Evolutionary conservation across 768 basidiomycete species (phyloP), one percentile per base, ranked within the genome.

Genomic region (Pleurotus sapidus): DNA sequence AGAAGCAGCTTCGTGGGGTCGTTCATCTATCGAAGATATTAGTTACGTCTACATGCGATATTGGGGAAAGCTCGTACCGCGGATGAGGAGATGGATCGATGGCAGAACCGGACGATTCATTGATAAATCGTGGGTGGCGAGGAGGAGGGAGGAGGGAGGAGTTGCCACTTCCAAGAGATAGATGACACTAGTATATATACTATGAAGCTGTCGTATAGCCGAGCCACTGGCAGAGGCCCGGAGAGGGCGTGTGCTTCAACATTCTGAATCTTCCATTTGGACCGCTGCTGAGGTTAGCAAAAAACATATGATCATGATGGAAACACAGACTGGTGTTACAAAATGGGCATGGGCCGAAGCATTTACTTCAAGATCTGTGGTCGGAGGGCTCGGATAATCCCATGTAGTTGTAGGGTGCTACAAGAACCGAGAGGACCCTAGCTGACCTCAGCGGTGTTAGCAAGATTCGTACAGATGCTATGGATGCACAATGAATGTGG

Each of bases 51-150:
- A 23, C 15, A 20, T 38, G 6, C 14, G 12, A 17, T 18, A 42
- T n/a, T 20, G 51, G 18, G 20, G 1, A 42, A 39, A 30, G 11
- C 8, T 34, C 38, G 42, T 54, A 54, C 51, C 51, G 14, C 51
- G 51, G 11, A 54, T 54, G 15, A 54, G 39, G 23, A 40, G 51
- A 23, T 54, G 51, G 17, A 54, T 54, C 17, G 51, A 54, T 8
- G 51, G 51, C n/a, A 54, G 51, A 42, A 54, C 51, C n/a, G 51
- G 51, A 40, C 51, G 51, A n/a, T 54, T 39, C 51, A 54, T 54
- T 8, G 9, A 14, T 34, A 4, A 34, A 34, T 34, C 9, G 30
- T 34, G 30, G 30, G 17, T 40, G 23, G 37, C 7, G 20, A 50
- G 34, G 15, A 37, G 17, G n/a, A 39, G 38, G 38, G 51, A 18